Evolutionary conservation across 352 stramenopile species (phyloP).

Genomic region (Pythium vanterpoolii): DNA sequence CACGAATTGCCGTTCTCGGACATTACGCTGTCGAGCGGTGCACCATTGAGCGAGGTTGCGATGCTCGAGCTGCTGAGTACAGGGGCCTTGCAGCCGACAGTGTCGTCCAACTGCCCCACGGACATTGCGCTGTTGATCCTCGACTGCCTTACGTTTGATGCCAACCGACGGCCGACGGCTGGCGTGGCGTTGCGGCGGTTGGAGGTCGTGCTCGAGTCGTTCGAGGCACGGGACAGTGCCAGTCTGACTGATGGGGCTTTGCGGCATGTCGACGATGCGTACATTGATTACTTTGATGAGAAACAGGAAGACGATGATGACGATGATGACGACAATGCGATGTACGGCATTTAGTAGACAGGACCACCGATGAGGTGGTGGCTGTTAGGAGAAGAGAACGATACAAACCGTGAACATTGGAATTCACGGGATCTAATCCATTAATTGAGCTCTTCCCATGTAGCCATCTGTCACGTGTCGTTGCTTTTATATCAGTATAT

Average conservation of each 20-base stretch:
- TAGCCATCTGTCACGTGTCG: slow-evolving; percentile 1
- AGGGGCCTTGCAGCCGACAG: slow-evolving; percentile 45
- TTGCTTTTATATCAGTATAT: neutral
- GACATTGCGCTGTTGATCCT: slow-evolving; percentile 42
- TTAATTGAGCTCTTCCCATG: slow-evolving; percentile 1
- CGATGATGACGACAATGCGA: slow-evolving; percentile 7
- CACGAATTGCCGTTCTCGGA: slow-evolving; percentile 69
- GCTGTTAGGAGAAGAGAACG: neutral
- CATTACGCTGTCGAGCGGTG: slow-evolving; percentile 49
- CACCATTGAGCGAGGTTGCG: slow-evolving; percentile 39
- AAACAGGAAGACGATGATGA: slow-evolving; percentile 6
- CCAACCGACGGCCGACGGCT: slow-evolving; percentile 40
- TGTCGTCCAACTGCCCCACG: slow-evolving; percentile 45
- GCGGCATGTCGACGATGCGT: neutral
- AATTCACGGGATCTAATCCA: neutral
- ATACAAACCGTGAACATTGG: neutral
- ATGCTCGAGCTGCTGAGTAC: slow-evolving; percentile 53
- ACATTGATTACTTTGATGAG: slow-evolving; percentile 15
- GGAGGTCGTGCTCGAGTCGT: slow-evolving; percentile 40
- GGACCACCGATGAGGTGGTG: neutral
- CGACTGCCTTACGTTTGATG: slow-evolving; percentile 53
- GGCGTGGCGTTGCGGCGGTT: slow-evolving; percentile 35
- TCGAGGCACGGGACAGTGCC: slow-evolving; percentile 43
- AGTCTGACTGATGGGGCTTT: slow-evolving; percentile 8
- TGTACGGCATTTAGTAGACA: slow-evolving; percentile 12